Evolutionary conservation across 768 basidiomycete species (phyloP), one percentile per base, ranked within the genome.

Genomic region (Russula olivacea): DNA sequence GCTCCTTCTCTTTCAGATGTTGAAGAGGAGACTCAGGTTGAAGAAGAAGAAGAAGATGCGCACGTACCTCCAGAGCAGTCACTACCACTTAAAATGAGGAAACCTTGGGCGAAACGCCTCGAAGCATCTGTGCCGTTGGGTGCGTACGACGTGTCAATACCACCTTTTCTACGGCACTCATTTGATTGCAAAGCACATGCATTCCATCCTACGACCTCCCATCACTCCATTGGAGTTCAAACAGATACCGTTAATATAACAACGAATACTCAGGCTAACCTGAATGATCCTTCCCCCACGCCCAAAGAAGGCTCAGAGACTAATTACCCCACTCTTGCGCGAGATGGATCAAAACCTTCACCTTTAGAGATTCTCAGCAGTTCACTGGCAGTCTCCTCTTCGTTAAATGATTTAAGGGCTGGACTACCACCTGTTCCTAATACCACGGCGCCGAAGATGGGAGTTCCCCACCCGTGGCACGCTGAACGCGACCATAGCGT

Each of bases 61-160:
- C 11, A 50, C 19, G 51, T 61, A 23, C 70, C 74, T n/a, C 52
- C 68, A 28, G 71, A 74, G 48, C 74, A 77, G 60, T 73, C 74
- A 60, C 76, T 86, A 32, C 84, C 84, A 49, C 85, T 85, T 25
- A 86, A 85, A 74, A 81, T 86, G 82, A 78, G 84, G 55, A 79
- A 82, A 69, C 79, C 80, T 30, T 86, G 85, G 84, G 76, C 74
- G 48, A 83, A 75, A 69, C 79, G 77, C 69, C 62, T 70, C 55
- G 79, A 83, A 64, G 79, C 32, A 23, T 43, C 63, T 15, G 38
- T 45, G 32, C 41, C 43, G 12, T 38, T 57, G 25, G 34, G 54
- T 60, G 61, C 61, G 63, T 53, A 40, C 52, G 25, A 51, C 40
- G 12, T 21, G 28, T 25, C 10, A 41, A 23, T 28, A 45, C 19